Conservation (phyloP, 345 rosid species). For the Syzygium aromaticum region DNA sequence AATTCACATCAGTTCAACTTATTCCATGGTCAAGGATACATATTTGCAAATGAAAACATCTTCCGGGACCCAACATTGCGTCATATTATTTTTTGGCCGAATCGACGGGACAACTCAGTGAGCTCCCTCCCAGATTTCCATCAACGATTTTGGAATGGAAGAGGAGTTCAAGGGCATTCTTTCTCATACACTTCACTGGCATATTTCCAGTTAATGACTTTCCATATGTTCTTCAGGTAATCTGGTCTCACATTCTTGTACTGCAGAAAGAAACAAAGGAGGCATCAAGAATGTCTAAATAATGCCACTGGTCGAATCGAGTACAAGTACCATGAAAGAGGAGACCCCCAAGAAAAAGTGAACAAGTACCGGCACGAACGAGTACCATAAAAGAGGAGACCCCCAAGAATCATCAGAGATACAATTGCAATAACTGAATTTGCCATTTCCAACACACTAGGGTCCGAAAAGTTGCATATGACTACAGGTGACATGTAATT, state of each 20-base stretch:
- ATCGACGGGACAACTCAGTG: background rate
- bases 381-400: background rate
- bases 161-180: background rate
- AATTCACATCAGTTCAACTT: background rate
- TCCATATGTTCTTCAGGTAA: constrained; percentile 87
- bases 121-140: constrained; percentile 32
- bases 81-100: background rate
- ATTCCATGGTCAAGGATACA: background rate
- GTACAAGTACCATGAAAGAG: background rate
- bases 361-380: background rate
- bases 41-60: background rate
- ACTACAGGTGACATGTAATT: background rate
- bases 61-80: background rate
- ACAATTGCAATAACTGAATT: background rate
- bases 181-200: constrained; percentile 53
- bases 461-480: background rate
- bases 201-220: constrained; percentile 78
- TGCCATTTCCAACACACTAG: background rate
- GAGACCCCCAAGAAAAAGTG: background rate
- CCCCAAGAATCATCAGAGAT: background rate
- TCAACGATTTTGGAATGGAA: background rate
- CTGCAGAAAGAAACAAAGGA: constrained; percentile 4
- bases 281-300: background rate
- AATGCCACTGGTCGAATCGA: background rate
- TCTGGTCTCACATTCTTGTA: constrained; percentile 18